Base-by-base conservation (phyloP, 306 rosid genomes). In the Dalbergia cultrata region DNA sequence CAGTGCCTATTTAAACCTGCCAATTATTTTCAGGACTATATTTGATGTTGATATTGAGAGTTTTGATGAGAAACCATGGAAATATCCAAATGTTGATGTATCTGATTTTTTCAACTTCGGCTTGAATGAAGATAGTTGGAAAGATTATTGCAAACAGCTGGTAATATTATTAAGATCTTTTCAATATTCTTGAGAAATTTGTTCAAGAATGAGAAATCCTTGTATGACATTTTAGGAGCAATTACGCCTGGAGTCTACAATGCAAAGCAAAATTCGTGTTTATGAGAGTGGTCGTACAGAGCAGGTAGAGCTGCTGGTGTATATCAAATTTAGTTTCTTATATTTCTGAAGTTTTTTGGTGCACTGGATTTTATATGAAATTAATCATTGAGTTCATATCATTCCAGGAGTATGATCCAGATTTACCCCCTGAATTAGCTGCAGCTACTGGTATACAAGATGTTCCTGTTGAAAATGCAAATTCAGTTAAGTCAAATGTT, bases 221-320 rank as follows among this genome's bases (percentile, higher is more conserved):
- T 77, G 39, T 44, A 60, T 72, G 62, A 39, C 67, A 83, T 76
- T 85, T 37, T 85, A 96, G 99, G 99, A 96, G 83, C 99, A 92
- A 86, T 92, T 93, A 33, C 99, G 99, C 77, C 78, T 96, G 83
- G 99, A 96, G 89, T 89, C 97, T 81, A 96, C 99, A 7, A 96
- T 96, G 99, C 99, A 96, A 89, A 93, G 97, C 90, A 96, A 90
- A 86, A 96, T 96, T 80, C 96, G 97, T 31, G 99, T 96, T 62
- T 93, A 96, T 21, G 99, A 96, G 86, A 93, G 99, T 88, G 98
- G 97, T 71, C 89, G 99, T 78, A 85, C 97, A 72, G 99, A 93
- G 85, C 97, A 93, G 92, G 99, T 93, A 87, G 57, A 33, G 63
- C 61, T 52, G 72, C 75, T 81, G 67, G 21, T 35, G 72, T 75